Evolutionary conservation across 176 grass and related monocot genomes (phyloP), one percentile per base, ranked within the genome.

Genomic region (Saccharum spontaneum): DNA sequence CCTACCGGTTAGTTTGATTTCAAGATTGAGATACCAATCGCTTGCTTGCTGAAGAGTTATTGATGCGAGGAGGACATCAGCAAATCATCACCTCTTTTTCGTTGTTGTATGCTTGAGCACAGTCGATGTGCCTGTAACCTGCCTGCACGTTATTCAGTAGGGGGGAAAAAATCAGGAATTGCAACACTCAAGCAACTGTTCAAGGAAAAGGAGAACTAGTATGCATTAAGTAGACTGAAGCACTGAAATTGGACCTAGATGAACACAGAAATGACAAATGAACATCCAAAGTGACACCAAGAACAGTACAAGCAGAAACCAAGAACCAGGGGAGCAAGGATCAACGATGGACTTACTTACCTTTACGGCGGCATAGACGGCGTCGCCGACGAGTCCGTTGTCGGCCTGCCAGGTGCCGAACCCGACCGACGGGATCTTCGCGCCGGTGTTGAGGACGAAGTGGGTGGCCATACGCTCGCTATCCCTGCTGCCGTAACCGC

Each of bases 361-460:
- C 84, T 90, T 91, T 6, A 94, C 73, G 71, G 89, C 89, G 16
- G 89, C 23, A 15, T 85, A 22, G 57, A 94, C 74, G 11, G 92
- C 89, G 7, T 86, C 87, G 43, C 76, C 89, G 75, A 94, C 87
- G 71, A 85, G 37, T 10, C 45, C 87, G 0, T 75, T 67, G 10
- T 72, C 76, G 10, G 87, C 64, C 71, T 91, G 87, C 87, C 89
- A 94, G 13, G 92, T 94, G 60, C 92, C 92, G 18, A 94, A 87
- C 43, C 92, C 92, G 24, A 91, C 87, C 65, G 92, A 83, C 22
- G 92, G 92, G 52, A 94, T 94, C 78, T 82, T 83, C 3, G 89
- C 89, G 23, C 89, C 89, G 13, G 92, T 91, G 77, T 87, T 94
- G 33, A 94, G 89, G 30, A 86, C 85, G 46, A 91, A 94, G 74